Conservation (phyloP, 495 filamentous ascomycete species). For the Penicillium maclennaniae region DNA sequence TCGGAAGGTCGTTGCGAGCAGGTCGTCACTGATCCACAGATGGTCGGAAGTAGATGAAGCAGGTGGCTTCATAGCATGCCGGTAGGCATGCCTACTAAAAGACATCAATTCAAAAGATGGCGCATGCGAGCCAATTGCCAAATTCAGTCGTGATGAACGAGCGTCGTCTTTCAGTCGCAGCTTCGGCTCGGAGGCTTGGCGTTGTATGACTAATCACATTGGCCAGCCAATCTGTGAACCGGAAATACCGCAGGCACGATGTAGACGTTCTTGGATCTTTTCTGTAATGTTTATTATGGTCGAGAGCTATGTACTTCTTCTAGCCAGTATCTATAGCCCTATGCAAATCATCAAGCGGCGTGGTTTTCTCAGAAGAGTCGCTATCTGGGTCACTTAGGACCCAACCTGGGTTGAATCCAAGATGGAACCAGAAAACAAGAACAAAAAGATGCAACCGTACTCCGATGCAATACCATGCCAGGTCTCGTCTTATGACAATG, state of each 20-base stretch:
- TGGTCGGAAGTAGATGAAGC: conserved; percentile 29
- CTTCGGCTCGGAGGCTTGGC: conserved; percentile 10
- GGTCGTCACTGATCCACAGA: conserved; percentile 54
- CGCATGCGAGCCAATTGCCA: conserved; percentile 28
- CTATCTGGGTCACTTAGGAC: not conserved
- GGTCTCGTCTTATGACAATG: conserved; percentile 19
- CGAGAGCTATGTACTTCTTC: not conserved
- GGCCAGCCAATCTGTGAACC: not conserved
- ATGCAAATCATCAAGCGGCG: not conserved
- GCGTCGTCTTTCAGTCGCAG: conserved; percentile 11
- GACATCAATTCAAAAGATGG: conserved; percentile 32
- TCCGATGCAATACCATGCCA: conserved; percentile 22
- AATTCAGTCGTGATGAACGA: conserved; percentile 1
- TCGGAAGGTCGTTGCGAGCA: conserved; percentile 46
- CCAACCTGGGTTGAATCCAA: not conserved
- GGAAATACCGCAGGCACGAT: not conserved
- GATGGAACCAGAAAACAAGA: not conserved
- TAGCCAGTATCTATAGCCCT: not conserved
- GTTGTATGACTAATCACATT: conserved; percentile 5
- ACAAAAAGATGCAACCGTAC: conserved; percentile 11
- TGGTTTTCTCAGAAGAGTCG: not conserved
- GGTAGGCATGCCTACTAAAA: conserved; percentile 43
- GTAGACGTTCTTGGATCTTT: not conserved
- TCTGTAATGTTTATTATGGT: not conserved
- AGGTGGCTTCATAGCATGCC: conserved; percentile 37